These are phyloP conservation scores for Reticulascus tulasneorum DNA, from an alignment of 2,329 filamentous ascomycete species.

Conservation along the genomic window DNA sequence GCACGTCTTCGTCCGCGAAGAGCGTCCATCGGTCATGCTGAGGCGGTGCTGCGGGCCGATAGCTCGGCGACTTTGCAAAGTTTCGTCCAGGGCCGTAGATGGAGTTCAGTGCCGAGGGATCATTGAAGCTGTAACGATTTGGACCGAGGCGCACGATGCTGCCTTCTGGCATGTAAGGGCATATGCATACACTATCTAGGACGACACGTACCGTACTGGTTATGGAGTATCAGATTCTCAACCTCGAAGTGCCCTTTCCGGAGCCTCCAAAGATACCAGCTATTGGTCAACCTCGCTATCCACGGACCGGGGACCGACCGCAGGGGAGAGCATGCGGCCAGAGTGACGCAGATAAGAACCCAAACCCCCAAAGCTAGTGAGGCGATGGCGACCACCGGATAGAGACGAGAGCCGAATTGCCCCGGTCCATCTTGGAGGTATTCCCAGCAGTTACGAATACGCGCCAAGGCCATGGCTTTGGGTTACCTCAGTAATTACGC, in stretches of 20 bases:
- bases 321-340: slow-evolving; percentile 21
- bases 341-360: too few relatives aligned
- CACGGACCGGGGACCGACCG: slow-evolving; percentile 22
- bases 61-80: slow-evolving; percentile 32
- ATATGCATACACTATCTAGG: not conserved
- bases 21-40: slow-evolving; percentile 19
- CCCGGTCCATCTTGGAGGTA: too few relatives aligned
- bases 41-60: slow-evolving; percentile 17
- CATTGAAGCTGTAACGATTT: slow-evolving; percentile 41
- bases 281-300: slow-evolving; percentile 21
- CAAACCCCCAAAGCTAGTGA: too few relatives aligned
- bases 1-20: slow-evolving; percentile 29
- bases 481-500: too few relatives aligned
- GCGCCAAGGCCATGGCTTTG: too few relatives aligned
- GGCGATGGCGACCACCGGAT: too few relatives aligned
- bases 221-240: slow-evolving; percentile 23
- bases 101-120: slow-evolving; percentile 32
- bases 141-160: slow-evolving; percentile 43
- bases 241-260: slow-evolving; percentile 22
- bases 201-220: slow-evolving; percentile 20
- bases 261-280: slow-evolving; percentile 24
- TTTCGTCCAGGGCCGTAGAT: slow-evolving; percentile 25
- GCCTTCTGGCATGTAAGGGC: slow-evolving; percentile 15
- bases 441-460: too few relatives aligned
- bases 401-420: too few relatives aligned